Conservation (phyloP, 2,329 filamentous ascomycete genomes). For the Pseudogymnoascus sp. region DNA sequence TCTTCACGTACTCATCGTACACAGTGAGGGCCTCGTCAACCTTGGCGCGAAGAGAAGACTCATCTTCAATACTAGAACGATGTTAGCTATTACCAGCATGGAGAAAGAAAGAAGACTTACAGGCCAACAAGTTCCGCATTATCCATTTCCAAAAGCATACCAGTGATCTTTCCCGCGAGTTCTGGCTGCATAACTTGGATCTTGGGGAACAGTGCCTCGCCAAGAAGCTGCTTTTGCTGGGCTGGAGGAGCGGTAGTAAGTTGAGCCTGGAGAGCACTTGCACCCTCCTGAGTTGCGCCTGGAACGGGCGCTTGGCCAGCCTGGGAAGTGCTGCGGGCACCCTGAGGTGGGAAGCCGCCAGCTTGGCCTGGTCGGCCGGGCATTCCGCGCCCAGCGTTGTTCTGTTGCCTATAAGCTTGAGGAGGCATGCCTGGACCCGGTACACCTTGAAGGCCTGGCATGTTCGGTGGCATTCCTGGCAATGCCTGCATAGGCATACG, state of each 20-base stretch:
- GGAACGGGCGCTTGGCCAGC: constrained; percentile 23
- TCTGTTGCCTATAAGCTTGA: constrained; percentile 40
- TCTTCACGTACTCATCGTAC: constrained; percentile 97
- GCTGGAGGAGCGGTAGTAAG: constrained; percentile 47
- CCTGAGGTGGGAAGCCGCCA: constrained; percentile 30
- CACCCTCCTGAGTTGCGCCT: constrained; percentile 28
- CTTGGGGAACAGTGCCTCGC: constrained; percentile 97
- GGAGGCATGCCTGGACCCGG: constrained; percentile 38
- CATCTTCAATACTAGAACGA: constrained; percentile 68
- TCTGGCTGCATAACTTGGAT: constrained; percentile 91
- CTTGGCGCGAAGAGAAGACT: constrained; percentile 82
- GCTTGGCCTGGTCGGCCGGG: constrained; percentile 30
- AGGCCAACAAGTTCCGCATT: constrained; percentile 88
- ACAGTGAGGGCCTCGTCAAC: constrained; percentile 95
- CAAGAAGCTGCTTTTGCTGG: constrained; percentile 98
- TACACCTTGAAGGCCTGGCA: constrained; percentile 47
- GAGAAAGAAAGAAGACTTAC: constrained; percentile 51
- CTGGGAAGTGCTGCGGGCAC: constrained; percentile 30
- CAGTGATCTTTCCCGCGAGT: constrained; percentile 96
- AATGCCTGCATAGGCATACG: constrained; percentile 57
- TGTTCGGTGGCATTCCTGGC: constrained; percentile 65
- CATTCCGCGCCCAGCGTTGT: constrained; percentile 30
- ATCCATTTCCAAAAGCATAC: constrained; percentile 99
- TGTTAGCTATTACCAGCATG: constrained; percentile 25
- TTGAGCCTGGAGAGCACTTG: constrained; percentile 43